Percentiles rank a stretch among this genome's conserved stretches.
These are phyloP conservation scores for Wilhelminamyces savonicus DNA, from an alignment of 805 yeast species.

Conservation along the genomic window DNA sequence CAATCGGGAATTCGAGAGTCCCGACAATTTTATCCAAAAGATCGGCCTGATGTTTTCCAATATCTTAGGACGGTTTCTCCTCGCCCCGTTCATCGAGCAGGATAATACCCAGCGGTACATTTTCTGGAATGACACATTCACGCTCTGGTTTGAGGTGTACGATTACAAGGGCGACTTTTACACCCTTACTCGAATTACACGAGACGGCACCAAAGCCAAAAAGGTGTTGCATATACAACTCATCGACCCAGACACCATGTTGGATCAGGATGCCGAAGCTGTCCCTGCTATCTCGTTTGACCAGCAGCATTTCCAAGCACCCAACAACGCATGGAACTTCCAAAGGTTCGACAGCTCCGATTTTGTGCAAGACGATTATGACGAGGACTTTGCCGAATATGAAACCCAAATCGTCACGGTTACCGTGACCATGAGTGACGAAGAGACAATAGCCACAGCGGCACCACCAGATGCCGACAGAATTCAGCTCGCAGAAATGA, in stretches of 20 bases:
- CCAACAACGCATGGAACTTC: constrained; percentile 21
- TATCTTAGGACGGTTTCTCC: constrained; percentile 10
- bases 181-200: constrained; percentile 15
- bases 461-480: no score
- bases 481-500: no score
- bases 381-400: no score
- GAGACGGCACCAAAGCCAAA: constrained; percentile 14
- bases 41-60: constrained; percentile 15
- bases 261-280: constrained; percentile 24
- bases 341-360: constrained; percentile 10
- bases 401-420: no score
- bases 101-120: constrained; percentile 2
- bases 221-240: constrained; percentile 13
- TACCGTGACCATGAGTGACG: no score
- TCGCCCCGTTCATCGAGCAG: constrained; percentile 4
- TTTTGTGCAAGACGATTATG: not conserved
- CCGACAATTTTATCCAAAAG: constrained; percentile 10
- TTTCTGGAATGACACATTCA: constrained; percentile 25
- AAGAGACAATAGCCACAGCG: no score
- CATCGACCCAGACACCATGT: constrained; percentile 24
- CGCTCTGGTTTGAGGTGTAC: constrained; percentile 32
- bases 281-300: constrained; percentile 9
- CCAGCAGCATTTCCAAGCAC: constrained; percentile 15
- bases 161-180: constrained; percentile 26
- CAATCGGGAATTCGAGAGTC: constrained; percentile 9